Evolutionary conservation across 805 yeast genomes (phyloP).

Genomic region (Sugiyamaella boreocaroliniensis): DNA sequence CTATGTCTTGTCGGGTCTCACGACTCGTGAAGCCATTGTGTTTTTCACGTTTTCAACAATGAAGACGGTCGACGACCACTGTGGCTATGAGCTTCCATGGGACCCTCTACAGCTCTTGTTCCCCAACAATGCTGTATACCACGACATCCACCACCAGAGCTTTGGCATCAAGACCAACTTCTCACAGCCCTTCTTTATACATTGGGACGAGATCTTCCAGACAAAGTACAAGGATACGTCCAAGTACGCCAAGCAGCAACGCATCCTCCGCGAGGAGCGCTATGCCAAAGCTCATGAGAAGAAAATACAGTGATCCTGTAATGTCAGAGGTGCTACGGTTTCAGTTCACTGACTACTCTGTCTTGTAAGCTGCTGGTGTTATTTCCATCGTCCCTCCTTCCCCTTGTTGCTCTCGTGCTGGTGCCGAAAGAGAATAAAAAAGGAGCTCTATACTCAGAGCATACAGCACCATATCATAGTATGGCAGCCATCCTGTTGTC

Average conservation of each 20-base stretch:
- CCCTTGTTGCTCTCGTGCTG: no score
- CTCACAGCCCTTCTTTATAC: conserved; percentile 91
- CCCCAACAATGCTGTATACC: conserved; percentile 94
- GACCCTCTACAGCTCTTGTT: conserved; percentile 86
- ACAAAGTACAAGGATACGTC: conserved; percentile 68
- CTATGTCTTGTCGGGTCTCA: conserved; percentile 50
- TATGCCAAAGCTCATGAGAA: neutral
- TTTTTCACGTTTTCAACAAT: conserved; percentile 83
- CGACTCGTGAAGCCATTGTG: conserved; percentile 69
- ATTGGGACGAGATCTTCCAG: conserved; percentile 75
- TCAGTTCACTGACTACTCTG: neutral
- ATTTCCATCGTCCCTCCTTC: no score
- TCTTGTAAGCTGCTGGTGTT: no score
- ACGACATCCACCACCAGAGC: conserved; percentile 94
- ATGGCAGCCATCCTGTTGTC: no score
- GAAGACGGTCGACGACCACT: conserved; percentile 97
- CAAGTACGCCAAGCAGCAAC: conserved; percentile 58
- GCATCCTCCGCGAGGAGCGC: conserved; percentile 38
- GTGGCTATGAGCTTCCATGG: conserved; percentile 91
- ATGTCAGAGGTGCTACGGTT: neutral
- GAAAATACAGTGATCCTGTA: neutral
- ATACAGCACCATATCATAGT: no score
- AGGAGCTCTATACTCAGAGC: no score
- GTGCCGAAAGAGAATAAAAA: no score
- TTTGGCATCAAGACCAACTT: conserved; percentile 92